Evolutionary conservation across 352 stramenopile species (phyloP), one percentile per base, ranked within the genome.

Genomic region (Phytophthora pseudosyringae): DNA sequence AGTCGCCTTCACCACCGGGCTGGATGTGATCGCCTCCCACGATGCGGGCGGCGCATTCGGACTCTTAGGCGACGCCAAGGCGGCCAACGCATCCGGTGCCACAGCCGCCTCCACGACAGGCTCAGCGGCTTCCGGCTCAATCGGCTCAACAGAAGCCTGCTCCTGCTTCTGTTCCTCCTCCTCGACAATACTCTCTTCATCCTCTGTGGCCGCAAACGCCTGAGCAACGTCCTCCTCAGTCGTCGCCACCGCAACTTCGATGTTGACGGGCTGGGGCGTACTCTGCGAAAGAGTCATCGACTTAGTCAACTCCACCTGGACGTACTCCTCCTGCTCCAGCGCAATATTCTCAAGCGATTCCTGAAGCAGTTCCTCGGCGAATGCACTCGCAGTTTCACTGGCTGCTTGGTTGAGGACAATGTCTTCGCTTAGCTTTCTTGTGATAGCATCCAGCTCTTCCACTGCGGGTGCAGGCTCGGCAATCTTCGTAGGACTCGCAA

Each of bases 271-370:
- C 61, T 77, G 59, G 15, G 57, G 55, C 6, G 66, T 72, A 21
- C 51, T 72, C 47, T 69, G 56, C 35, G 49, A 73, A 31, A 80
- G 59, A 4, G 56, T 83, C 75, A 70, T 75, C 31, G 59, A 69
- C 43, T 71, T 70, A 6, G 83, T 89, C 43, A 91, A 64, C 5
- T 91, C 81, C 43, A 91, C 80, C 26, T 88, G 71, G 16, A 91
- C 80, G 50, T 87, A 91, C 47, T 88, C 80, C 10, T 91, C 83
- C 38, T 80, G 80, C 35, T 88, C 78, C 31, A 78, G 59, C 47
- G 75, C 71, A 41, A 76, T 56, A 28, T 67, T 88, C 47, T 71
- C 71, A 45, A 88, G 59, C 12, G 80, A 84, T 41, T 81, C 67
- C 21, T 75, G 63, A 33, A 91, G 59, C 7, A 83, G 50, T 5